Evolutionary conservation across 179 eudicot species (phyloP).

Genomic region (Silene vulgaris): DNA sequence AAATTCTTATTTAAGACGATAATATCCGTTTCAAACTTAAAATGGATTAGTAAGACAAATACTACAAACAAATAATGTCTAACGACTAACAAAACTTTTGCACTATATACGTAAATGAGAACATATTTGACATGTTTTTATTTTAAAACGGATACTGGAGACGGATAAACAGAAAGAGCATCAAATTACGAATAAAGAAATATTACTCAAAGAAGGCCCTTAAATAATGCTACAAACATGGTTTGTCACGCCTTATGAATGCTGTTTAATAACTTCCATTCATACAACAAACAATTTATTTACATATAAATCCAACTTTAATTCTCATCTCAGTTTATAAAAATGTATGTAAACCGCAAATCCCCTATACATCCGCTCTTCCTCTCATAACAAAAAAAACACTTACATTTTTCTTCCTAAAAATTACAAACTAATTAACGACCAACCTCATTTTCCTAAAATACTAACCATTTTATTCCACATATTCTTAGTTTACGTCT

Average conservation of each 20-base stretch:
- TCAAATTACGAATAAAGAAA: neutral
- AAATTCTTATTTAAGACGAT: no score
- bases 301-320: neutral
- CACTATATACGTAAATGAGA: no score
- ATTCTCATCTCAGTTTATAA: neutral
- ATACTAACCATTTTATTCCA: neutral
- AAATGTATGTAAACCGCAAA: constrained; percentile 16
- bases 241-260: constrained; percentile 23
- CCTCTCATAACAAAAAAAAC: constrained; percentile 18
- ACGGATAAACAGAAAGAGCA: neutral
- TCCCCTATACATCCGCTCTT: constrained; percentile 18
- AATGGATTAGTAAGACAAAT: no score
- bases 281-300: neutral
- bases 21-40: no score
- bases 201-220: neutral
- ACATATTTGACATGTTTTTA: no score
- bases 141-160: neutral
- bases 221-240: constrained; percentile 14
- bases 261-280: neutral
- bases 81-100: no score
- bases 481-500: neutral
- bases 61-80: no score
- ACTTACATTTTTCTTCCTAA: neutral
- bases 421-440: constrained; percentile 13
- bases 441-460: constrained; percentile 12